phyloP scores from a whole-genome alignment of 805 yeast species.

The Ogataea thermomethanolica region DNA sequence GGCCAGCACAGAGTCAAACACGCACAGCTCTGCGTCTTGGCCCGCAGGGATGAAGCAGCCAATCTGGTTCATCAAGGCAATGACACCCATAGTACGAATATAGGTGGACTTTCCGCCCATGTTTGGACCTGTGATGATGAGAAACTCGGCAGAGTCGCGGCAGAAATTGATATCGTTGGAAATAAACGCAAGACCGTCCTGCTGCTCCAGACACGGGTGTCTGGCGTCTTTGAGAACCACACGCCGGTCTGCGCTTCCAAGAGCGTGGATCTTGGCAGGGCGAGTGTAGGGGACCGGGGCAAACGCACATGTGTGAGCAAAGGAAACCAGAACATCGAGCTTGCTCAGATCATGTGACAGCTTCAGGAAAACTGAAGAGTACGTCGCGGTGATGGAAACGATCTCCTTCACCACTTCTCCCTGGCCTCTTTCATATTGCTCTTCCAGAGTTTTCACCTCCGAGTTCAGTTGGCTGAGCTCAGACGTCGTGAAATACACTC shows the following conservation, averaged over 20 bases:
- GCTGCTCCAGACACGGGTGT: constrained; percentile 93
- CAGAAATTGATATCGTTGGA: constrained; percentile 79
- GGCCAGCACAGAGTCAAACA: constrained; percentile 89
- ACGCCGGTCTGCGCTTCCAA: constrained; percentile 45
- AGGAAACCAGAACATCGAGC: constrained; percentile 78
- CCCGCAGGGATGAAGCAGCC: constrained; percentile 86
- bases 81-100: constrained; percentile 84
- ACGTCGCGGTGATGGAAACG: constrained; percentile 74
- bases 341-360: constrained; percentile 63
- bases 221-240: constrained; percentile 70
- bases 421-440: constrained; percentile 73
- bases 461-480: constrained; percentile 57
- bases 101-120: constrained; percentile 98
- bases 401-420: constrained; percentile 78
- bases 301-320: constrained; percentile 78
- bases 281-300: constrained; percentile 80
- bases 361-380: constrained; percentile 71
- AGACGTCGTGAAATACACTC: constrained; percentile 83
- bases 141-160: constrained; percentile 59
- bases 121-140: constrained; percentile 91
- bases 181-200: constrained; percentile 85
- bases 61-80: constrained; percentile 81
- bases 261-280: constrained; percentile 56
- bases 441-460: constrained; percentile 54
- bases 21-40: constrained; percentile 67